Percentiles rank a stretch among this genome's conserved stretches.
phyloP scores from a whole-genome alignment of 306 rosid species.

The Geum urbanum region DNA sequence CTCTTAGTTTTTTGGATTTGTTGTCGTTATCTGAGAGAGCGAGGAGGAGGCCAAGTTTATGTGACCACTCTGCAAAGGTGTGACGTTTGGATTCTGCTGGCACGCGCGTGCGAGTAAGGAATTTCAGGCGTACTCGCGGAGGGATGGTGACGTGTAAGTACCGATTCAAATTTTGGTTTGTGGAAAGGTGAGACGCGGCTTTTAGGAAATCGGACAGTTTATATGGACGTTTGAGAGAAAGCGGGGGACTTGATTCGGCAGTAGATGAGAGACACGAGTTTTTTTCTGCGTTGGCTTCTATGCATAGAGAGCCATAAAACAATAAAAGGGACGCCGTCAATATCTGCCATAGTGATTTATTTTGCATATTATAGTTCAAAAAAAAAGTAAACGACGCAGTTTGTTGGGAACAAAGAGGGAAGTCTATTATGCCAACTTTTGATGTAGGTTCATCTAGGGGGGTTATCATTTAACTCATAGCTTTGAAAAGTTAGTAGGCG shows the following conservation, averaged over 20 bases:
- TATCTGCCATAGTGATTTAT: too few species aligned
- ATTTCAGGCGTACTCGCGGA: neutral
- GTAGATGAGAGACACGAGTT: slow-evolving; percentile 9
- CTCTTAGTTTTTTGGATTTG: slow-evolving; percentile 2
- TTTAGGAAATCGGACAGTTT: neutral
- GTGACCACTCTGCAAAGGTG: neutral
- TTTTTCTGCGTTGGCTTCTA: neutral
- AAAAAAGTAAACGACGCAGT: too few species aligned
- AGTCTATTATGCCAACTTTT: too few species aligned
- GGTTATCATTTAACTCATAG: too few species aligned
- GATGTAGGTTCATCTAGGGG: too few species aligned
- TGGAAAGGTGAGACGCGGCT: neutral
- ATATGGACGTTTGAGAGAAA: neutral
- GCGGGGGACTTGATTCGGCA: neutral
- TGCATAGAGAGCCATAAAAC: neutral
- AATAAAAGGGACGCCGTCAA: neutral
- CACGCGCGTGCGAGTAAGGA: neutral
- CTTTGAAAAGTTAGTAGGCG: too few species aligned
- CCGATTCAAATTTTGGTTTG: too few species aligned
- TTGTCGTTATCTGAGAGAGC: slow-evolving; percentile 15
- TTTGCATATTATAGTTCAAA: too few species aligned
- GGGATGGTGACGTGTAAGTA: too few species aligned
- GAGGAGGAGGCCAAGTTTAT: slow-evolving; percentile 6
- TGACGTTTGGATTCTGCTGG: neutral
- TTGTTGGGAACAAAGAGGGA: too few species aligned